Conservation (phyloP, 495 filamentous ascomycete species). For the Poronia punctata region DNA sequence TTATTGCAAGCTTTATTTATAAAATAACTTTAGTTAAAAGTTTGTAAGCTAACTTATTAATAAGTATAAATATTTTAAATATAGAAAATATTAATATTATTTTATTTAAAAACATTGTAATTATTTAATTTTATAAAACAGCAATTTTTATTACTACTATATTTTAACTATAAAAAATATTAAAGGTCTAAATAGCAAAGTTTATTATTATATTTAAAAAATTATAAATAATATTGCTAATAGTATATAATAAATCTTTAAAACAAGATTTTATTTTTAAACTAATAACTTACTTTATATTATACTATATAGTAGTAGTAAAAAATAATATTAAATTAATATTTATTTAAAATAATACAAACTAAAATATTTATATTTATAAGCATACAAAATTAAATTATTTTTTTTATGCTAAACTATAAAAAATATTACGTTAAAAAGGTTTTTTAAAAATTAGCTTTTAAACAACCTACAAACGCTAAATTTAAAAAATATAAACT, state of each 20-base stretch:
- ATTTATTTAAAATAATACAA: conserved; percentile 1
- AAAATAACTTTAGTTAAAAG: background rate
- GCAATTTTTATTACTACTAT: background rate
- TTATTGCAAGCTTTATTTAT: background rate
- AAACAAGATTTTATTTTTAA: conserved; percentile 3
- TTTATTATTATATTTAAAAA: background rate
- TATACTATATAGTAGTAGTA: background rate
- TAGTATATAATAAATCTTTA: background rate
- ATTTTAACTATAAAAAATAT: background rate
- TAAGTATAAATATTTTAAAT: conserved; percentile 6
- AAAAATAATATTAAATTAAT: conserved; percentile 1
- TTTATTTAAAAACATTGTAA: background rate
- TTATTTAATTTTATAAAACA: conserved; percentile 3
- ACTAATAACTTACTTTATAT: background rate
- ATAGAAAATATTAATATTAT: background rate
- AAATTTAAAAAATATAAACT: background rate
- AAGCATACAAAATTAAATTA: background rate
- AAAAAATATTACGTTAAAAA: conserved; percentile 1
- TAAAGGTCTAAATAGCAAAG: background rate
- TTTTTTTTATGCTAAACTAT: conserved; percentile 2
- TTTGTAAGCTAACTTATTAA: background rate
- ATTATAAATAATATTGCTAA: background rate
- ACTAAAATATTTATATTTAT: conserved; percentile 1
- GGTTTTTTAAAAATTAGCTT: background rate
- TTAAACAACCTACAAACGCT: background rate